Evolutionary conservation across 805 yeast genomes (phyloP), one percentile per base, ranked within the genome.

Genomic region (Ogataea allantospora): DNA sequence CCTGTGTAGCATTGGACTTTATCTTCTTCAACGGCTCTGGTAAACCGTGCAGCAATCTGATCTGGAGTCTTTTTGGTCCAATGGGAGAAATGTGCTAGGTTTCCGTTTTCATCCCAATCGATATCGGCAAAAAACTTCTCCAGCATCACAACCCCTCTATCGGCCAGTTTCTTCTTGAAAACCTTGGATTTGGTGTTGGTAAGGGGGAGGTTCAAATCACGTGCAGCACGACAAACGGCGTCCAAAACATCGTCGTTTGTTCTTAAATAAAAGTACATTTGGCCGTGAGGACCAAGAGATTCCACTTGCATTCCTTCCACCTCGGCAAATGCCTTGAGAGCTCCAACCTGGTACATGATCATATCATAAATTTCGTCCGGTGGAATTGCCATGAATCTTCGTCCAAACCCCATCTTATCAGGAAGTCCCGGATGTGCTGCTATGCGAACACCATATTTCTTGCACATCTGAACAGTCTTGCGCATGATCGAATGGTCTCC

Each of bases 371-470:
- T 50, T 32, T 65, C 70, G 5, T 66, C 67, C 6, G 68, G 58
- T 2, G 60, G 52, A 40, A 65, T 60, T 7, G 46, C 54, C 64
- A 60, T 57, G 18, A 37, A 39, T 48, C 70, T 55, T 39, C 70
- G 54, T 11, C 70, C 70, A 45, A 66, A 66, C 0, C 70, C 70
- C 35, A 60, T 51, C 29, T 43, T 54, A 38, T 66, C 70, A 5
- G 67, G 68, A 17, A 65, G 47, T 1, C 70, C 69, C 9, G 69
- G 69, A 39, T 65, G 70, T 3, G 70, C 61, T 1, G 68, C 69
- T 20, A 62, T 62, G 38, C 54, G 55, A 15, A 66, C 70, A 27
- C 49, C 46, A 44, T 59, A 44, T 27, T 58, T 48, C 33, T 66
- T 65, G 2, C 68, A 68, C 28, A 60, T 38, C 29, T 46, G 38